A percentile compares a stretch with the other conserved stretches of the same genome.
phyloP scores from a whole-genome alignment of 768 basidiomycete species.

The Boletus rubroflammeus region DNA sequence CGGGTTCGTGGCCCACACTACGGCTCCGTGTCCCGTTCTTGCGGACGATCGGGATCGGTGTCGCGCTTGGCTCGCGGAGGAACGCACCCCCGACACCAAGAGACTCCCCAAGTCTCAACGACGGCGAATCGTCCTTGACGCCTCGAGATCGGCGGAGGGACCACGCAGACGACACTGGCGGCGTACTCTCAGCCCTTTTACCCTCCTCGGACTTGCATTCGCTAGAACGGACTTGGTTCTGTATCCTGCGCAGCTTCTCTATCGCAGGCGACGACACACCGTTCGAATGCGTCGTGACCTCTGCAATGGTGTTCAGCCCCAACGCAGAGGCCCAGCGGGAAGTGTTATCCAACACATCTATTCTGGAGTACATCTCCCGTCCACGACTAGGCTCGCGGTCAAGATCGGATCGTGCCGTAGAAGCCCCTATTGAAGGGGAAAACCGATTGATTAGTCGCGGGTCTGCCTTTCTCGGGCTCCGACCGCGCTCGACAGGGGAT shows the following conservation, averaged over 20 bases:
- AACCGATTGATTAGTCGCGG: constrained; percentile 11
- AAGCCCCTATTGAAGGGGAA: constrained; percentile 22
- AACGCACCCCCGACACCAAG: constrained; percentile 14
- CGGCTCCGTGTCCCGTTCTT: constrained; percentile 25
- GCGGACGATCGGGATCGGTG: constrained; percentile 23
- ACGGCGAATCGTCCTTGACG: constrained; percentile 9
- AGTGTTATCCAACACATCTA: constrained; percentile 25
- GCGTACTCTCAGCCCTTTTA: constrained; percentile 31
- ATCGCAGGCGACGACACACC: constrained; percentile 15
- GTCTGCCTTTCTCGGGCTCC: constrained; percentile 23
- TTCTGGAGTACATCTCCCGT: constrained; percentile 17
- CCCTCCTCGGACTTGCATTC: background rate
- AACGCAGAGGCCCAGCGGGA: constrained; percentile 29
- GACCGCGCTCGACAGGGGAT: constrained; percentile 27
- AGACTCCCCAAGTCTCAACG: constrained; percentile 6
- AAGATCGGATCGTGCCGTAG: constrained; percentile 24
- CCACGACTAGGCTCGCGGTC: constrained; percentile 20
- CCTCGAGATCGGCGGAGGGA: constrained; percentile 8
- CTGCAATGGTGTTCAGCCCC: constrained; percentile 20
- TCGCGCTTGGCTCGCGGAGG: constrained; percentile 25
- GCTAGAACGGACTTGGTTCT: background rate
- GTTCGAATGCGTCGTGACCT: constrained; percentile 15
- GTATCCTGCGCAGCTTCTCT: constrained; percentile 23
- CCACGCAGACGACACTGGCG: constrained; percentile 27
- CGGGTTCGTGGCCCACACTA: constrained; percentile 24